Conservation (phyloP, 129 eudicot species). For the Artemisia annua region DNA sequence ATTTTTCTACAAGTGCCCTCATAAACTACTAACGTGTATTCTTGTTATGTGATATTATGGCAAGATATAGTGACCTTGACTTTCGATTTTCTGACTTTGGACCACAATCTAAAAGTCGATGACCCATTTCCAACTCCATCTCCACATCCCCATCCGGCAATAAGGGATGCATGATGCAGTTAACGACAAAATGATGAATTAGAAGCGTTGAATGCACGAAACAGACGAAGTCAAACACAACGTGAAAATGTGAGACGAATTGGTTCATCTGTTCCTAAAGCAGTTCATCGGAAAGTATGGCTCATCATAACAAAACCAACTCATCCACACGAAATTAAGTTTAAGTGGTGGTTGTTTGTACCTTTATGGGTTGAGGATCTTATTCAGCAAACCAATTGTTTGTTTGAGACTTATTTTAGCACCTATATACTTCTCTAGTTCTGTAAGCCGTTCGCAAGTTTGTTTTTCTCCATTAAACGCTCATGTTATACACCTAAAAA, state of each 20-base stretch:
- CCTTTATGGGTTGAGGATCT: neutral
- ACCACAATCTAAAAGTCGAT: neutral
- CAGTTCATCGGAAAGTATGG: neutral
- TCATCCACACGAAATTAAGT: neutral
- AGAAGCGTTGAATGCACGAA: neutral
- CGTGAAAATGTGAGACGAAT: neutral
- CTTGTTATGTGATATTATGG: neutral
- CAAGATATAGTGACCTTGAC: neutral
- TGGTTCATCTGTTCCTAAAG: neutral
- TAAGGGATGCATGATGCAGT: neutral
- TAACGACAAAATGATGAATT: neutral
- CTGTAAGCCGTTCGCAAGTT: neutral
- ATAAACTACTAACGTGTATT: neutral
- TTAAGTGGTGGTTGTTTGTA: neutral
- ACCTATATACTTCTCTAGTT: neutral
- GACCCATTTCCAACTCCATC: conserved; percentile 2
- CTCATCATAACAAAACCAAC: neutral
- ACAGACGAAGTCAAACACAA: neutral
- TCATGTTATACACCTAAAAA: neutral
- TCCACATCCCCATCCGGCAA: neutral
- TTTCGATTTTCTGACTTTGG: neutral
- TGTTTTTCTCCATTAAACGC: neutral
- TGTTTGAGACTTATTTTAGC: neutral
- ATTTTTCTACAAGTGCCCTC: neutral
- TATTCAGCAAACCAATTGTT: neutral